These are phyloP conservation scores for Phytophthora lateralis DNA, from an alignment of 352 stramenopile genomes.

Conservation along the genomic window DNA sequence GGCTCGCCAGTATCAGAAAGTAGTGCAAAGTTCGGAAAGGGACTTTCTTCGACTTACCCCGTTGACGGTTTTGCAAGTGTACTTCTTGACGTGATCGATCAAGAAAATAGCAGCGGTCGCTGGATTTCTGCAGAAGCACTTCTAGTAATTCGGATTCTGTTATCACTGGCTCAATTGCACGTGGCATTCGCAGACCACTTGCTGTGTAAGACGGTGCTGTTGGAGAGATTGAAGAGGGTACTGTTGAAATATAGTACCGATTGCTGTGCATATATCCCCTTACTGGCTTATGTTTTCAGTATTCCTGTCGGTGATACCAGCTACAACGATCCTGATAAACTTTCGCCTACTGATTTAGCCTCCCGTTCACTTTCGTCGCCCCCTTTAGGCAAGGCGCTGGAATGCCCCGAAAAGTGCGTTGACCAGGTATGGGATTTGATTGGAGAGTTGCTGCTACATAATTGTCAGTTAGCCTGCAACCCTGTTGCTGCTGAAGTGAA, in stretches of 20 bases:
- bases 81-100: conserved; percentile 61
- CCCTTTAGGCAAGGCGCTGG: conserved; percentile 23
- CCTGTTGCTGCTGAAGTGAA: conserved; percentile 40
- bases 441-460: conserved; percentile 54
- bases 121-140: conserved; percentile 49
- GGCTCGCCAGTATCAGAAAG: conserved; percentile 18
- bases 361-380: conserved; percentile 37
- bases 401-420: conserved; percentile 32
- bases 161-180: conserved; percentile 63
- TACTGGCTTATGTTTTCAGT: conserved; percentile 69
- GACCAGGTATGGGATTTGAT: conserved; percentile 74
- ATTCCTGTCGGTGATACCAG: conserved; percentile 62
- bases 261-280: conserved; percentile 55
- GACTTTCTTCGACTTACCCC: conserved; percentile 6
- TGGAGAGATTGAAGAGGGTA: conserved; percentile 51
- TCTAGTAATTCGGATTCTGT: conserved; percentile 53
- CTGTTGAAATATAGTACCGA: conserved; percentile 52
- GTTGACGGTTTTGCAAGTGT: conserved; percentile 48
- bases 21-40: conserved; percentile 11
- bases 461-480: conserved; percentile 34
- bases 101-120: conserved; percentile 25
- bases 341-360: conserved; percentile 5
- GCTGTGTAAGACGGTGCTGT: conserved; percentile 33
- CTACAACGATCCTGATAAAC: conserved; percentile 49
- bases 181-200: conserved; percentile 54